These are phyloP conservation scores for Durusdinium trenchii DNA, from an alignment of 73 alveolate species.

Conservation along the genomic window DNA sequence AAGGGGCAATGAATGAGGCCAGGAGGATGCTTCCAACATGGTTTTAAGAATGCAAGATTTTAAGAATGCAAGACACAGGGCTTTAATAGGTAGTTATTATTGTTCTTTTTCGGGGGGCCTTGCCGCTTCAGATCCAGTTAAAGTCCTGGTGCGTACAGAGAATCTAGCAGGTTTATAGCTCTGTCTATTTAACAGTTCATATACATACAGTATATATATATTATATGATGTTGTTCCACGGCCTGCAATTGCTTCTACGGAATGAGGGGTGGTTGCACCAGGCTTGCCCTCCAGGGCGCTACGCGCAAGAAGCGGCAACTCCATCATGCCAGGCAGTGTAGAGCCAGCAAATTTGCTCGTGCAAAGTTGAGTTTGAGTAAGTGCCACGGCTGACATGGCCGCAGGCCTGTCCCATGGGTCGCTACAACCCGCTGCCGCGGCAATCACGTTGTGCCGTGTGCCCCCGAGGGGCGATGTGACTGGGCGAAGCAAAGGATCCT, in stretches of 20 bases:
- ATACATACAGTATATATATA: background rate
- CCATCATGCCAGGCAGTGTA: constrained; percentile 53
- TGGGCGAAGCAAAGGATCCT: background rate
- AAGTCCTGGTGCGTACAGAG: too few relatives aligned
- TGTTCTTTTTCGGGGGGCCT: too few relatives aligned
- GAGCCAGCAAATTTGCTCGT: background rate
- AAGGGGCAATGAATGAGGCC: too few relatives aligned
- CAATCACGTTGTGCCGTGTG: constrained; percentile 80
- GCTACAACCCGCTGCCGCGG: constrained; percentile 51
- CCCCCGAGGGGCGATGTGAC: constrained; percentile 44
- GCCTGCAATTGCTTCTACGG: too few relatives aligned
- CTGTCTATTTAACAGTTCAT: background rate
- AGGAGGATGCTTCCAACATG: too few relatives aligned
- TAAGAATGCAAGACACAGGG: too few relatives aligned
- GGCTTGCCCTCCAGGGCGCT: constrained; percentile 78
- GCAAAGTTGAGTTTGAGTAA: background rate
- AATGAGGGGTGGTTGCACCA: too few relatives aligned
- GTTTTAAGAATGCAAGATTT: too few relatives aligned
- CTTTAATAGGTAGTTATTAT: too few relatives aligned
- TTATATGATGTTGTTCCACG: too few relatives aligned
- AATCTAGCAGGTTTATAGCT: too few relatives aligned
- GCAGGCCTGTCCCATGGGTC: constrained; percentile 79
- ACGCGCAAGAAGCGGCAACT: constrained; percentile 62
- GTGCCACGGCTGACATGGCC: background rate
- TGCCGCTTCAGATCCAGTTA: too few relatives aligned